Conservation (phyloP, 2,329 filamentous ascomycete species). For the Apiospora pterosperma region DNA sequence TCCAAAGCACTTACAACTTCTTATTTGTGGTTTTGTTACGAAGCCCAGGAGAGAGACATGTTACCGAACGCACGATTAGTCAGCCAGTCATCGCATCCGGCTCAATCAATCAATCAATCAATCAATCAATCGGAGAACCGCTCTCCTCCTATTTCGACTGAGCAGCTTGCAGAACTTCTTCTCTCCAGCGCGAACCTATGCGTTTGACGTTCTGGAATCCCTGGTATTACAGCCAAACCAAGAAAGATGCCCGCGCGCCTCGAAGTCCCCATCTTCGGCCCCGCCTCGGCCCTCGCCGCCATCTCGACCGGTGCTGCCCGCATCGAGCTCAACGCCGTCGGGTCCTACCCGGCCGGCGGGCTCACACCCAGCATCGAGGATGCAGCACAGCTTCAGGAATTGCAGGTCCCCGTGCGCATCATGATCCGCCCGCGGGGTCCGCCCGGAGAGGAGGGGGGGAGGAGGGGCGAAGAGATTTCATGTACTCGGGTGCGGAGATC, state of each 20-base stretch:
- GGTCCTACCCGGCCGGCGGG: conserved; percentile 49
- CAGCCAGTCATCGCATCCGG: not conserved
- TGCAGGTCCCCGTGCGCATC: conserved; percentile 43
- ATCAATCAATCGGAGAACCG: not conserved
- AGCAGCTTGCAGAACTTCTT: too few species aligned
- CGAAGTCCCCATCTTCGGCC: conserved; percentile 54
- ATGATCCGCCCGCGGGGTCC: conserved; percentile 51
- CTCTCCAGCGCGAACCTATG: too few species aligned
- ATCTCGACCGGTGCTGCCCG: conserved; percentile 42
- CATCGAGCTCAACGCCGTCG: conserved; percentile 50
- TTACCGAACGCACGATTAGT: too few species aligned
- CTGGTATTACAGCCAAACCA: not conserved
- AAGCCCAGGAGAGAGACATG: too few species aligned
- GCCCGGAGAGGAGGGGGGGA: conserved; percentile 18
- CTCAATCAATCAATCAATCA: too few species aligned
- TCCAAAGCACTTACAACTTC: too few species aligned
- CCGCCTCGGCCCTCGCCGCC: conserved; percentile 35
- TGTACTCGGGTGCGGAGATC: conserved; percentile 45
- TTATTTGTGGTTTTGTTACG: too few species aligned
- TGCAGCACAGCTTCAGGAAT: conserved; percentile 22
- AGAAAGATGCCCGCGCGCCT: conserved; percentile 25
- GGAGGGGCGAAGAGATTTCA: conserved; percentile 34
- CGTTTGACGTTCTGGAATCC: too few species aligned
- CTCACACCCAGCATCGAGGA: conserved; percentile 45
- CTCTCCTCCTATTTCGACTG: not conserved